Base-by-base conservation (phyloP, 305 asterid species). In the Fraxinus dipetala region DNA sequence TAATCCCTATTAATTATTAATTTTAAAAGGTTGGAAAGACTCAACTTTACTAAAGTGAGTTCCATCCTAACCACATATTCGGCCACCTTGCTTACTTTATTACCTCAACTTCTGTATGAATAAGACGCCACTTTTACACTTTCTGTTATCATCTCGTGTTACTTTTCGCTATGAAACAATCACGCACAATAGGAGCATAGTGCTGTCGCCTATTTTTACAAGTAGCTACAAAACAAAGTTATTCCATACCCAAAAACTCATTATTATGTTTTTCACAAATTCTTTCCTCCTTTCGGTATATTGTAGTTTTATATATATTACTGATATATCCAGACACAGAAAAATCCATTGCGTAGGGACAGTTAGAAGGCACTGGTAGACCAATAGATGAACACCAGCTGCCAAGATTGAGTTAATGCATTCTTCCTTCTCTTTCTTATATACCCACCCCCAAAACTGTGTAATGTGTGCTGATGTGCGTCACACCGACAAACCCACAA, bases 401-500 rank as follows among this genome's bases (percentile, higher is more conserved):
- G 73, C 32, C 73, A 26, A 65, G 16, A 7, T 48, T 74, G 30
- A 74, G 67, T 79, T 78, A 83, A 78, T 78, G 79, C 85, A 51
- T 26, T 20, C 26, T 28, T 16, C 51, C 36, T 56, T 24, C 18
- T 6, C 14, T 16, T 28, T 26, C 59, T 1, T n/a, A 10, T 56
- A 1, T 2, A 18, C 54, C 74, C 36, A 1, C 18, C 38, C 28
- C 20, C 7, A 9, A 75, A 13, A 16, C 18, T 75, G 32, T 0
- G 61, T 31, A 67, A 5, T 20, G 59, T 81, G 72, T 82, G 24
- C 76, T 51, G 18, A 28, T 16, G n/a, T 11, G 59, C 63, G 63
- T 26, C 78, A 72, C 79, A 72, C 86, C 84, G 73, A 76, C 82
- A 40, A 59, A 48, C 28, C 48, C 65, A 63, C 45, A 59, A 86